Base-by-base conservation (phyloP, 208 protist genomes). In the Sergeia podlipaevii region DNA sequence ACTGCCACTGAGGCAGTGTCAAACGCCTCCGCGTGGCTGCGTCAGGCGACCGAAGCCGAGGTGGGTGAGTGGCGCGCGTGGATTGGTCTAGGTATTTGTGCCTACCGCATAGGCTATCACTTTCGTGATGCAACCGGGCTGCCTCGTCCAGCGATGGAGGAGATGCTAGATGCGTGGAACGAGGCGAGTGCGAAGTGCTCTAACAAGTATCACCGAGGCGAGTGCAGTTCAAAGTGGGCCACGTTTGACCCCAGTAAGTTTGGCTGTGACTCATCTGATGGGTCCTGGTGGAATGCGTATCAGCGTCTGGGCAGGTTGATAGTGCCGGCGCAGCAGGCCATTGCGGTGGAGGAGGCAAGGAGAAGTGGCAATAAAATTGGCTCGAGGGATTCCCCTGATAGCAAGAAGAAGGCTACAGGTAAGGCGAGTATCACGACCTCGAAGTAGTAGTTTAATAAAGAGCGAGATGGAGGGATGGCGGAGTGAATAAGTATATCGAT, bases 131-230 rank as follows among this genome's bases (percentile, higher is more conserved):
- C 80, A 3, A 52, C 45, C 42, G 54, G 42, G 10, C 57, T 89
- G 55, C 21, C 32, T 23, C 76, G 82, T 18, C 76, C 77, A n/a
- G 79, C 82, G 15, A 81, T 91, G 82, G 77, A 84, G 46, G 77
- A 80, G 63, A 74, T 93, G 69, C 66, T 90, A 4, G 76, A 91
- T 21, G 86, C 86, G n/a, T 93, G 86, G 86, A 56, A 68, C 13
- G 76, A 83, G 55, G 81, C 80, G 6, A 91, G 82, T 43, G 76
- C 71, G 20, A 74, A 85, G 51, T 90, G 79, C 44, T 68, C 77
- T 7, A 21, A 62, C 17, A 93, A 93, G 70, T 93, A 72, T 53
- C 63, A 67, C 56, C 54, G 41, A 4, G 86, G 86, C 37, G 77
- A 83, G 44, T 93, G 86, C 52, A 80, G 86, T 43, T 24, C 49